Evolutionary conservation across 2,329 filamentous ascomycete species (phyloP), one percentile per base, ranked within the genome.

Genomic region (Graphilbum fragrans): DNA sequence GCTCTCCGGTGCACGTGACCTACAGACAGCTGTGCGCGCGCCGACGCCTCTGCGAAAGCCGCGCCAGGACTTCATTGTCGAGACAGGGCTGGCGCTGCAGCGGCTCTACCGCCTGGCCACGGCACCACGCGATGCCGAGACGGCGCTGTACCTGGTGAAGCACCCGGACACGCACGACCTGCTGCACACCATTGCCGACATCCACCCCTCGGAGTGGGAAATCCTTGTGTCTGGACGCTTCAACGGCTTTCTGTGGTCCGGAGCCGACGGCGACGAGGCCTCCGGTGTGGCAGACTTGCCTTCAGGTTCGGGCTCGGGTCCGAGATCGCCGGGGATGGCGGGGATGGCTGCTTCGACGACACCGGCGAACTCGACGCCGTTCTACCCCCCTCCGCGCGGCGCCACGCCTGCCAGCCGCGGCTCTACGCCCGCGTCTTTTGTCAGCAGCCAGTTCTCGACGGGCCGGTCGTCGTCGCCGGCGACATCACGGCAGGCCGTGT

Each of bases 201-300:
- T 96, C 51, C 92, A 82, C 55, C 75, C 80, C 37, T 83, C 85
- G n/a, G 90, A 96, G 60, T 96, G 90, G 90, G 90, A 95, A 47
- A 94, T 96, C 42, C 70, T 96, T 12, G 86, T 82, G 5, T 95
- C 90, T 0, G 90, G 90, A 22, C 82, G 90, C 22, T 96, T 96
- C 53, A 88, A 95, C 55, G 90, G 90, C 4, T 96, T 96, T 62
- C 70, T 95, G 18, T 94, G 90, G 77, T 94, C 86, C 35, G 90
- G 90, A 19, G 86, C 86, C 7, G 88, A 95, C 41, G 88, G 94
- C 37, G 57, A 52, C n/a, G 71, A 21, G 3, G 33, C 38, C 2
- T 21, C 38, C 31, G 4, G 7, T 27, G 23, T 12, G 23, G 23
- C 23, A 7, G 23, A 12, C 7, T 7, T 12, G 23, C 7, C 7